These are phyloP conservation scores for Clarkia xantiana DNA, from an alignment of 345 rosid species.

Conservation along the genomic window DNA sequence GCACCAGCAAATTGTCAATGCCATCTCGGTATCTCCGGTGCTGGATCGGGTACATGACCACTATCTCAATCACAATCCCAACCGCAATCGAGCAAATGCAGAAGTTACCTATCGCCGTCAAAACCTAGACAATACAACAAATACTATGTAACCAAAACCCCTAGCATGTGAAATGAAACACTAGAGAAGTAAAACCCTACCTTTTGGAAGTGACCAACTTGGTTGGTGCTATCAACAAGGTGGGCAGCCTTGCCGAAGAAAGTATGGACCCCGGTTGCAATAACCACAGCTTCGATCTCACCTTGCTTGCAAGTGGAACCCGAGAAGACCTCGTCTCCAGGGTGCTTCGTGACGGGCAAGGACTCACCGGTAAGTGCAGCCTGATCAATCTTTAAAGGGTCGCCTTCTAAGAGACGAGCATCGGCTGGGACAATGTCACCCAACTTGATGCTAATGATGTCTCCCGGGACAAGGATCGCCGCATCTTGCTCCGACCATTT, in stretches of 20 bases:
- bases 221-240: constrained; percentile 38
- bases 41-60: constrained; percentile 34
- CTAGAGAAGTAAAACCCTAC: constrained; percentile 9
- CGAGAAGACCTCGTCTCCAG: constrained; percentile 27
- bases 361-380: constrained; percentile 42
- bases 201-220: constrained; percentile 40
- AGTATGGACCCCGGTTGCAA: constrained; percentile 45
- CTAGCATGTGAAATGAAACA: too few relatives aligned
- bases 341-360: constrained; percentile 29
- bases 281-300: constrained; percentile 36
- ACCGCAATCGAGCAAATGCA: constrained; percentile 38
- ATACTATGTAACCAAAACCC: neutral
- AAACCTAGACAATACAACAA: constrained; percentile 7
- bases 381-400: constrained; percentile 37
- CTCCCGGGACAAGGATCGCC: constrained; percentile 31
- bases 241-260: constrained; percentile 47
- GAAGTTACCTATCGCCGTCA: constrained; percentile 40
- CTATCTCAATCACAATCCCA: constrained; percentile 26
- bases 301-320: constrained; percentile 49
- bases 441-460: constrained; percentile 30
- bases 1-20: constrained; percentile 36
- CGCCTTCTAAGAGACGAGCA: constrained; percentile 39
- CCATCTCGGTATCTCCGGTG: constrained; percentile 30
- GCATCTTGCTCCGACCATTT: constrained; percentile 37
- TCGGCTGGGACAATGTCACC: constrained; percentile 38